Evolutionary conservation across 192 early-diverging fungal genomes (phyloP), one percentile per base, ranked within the genome.

Genomic region (Globomyces pollinis-pini): DNA sequence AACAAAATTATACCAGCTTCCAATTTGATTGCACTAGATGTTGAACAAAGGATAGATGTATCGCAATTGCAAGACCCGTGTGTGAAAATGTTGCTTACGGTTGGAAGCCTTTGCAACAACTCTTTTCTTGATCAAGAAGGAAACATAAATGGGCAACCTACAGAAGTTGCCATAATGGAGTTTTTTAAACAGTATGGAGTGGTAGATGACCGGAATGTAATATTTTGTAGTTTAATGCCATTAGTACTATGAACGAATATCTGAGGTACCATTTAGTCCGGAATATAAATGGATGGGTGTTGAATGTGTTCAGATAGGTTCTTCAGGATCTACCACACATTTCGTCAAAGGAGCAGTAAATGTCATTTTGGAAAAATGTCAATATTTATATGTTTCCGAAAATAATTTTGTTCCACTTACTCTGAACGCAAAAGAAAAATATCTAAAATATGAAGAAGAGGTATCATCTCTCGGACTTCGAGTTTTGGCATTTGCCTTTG

Each of bases 281-380:
- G 94, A 97, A n/a, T 75, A 82, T 44, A 99, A 99, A 76, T 91
- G 64, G 62, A 99, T 99, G 96, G 75, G 81, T 52, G 89, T 95
- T 23, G 74, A 73, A 35, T 84, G 72, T 38, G 61, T 65, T n/a
- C n/a, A n/a, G n/a, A n/a, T n/a, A n/a, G n/a, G n/a, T n/a, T 8
- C 54, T 15, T n/a, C 35, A 60, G 56, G 39, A 45, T 51, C 64
- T 67, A 53, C 62, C 69, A 45, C 50, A 66, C 88, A 85, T 52
- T 77, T 42, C 33, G 50, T 90, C 24, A 98, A 98, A 72, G 96
- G 94, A 18, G 89, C 93, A 0, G 67, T 88, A 30, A 94, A 99
- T 63, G 69, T 78, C 0, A 70, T 96, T 5, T 61, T 99, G 33
- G 81, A 81, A 26, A 65, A 78, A 34, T 96, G 91, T 66, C 70